Percentiles rank a stretch among this genome's conserved stretches.
phyloP scores from a whole-genome alignment of 2,329 filamentous ascomycete species.

The Magnaporthales sp. region DNA sequence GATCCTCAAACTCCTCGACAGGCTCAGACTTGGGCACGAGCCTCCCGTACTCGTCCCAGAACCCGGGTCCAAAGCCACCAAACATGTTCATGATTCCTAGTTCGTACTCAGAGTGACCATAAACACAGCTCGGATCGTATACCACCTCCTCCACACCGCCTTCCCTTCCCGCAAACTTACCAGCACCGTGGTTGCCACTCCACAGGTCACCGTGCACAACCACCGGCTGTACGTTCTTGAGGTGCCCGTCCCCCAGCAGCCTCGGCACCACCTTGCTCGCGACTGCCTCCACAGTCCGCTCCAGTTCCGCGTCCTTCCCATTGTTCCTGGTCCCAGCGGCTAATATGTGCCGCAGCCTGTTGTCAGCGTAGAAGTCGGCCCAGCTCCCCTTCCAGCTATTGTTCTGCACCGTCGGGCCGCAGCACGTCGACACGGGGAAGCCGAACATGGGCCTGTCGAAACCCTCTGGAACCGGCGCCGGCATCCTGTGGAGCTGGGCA shows the following conservation, averaged over 20 bases:
- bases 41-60: conserved; percentile 69
- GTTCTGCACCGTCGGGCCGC: conserved; percentile 74
- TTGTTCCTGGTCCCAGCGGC: conserved; percentile 47
- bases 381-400: conserved; percentile 67
- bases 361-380: conserved; percentile 79
- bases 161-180: conserved; percentile 41
- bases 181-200: conserved; percentile 72
- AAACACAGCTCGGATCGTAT: conserved; percentile 74
- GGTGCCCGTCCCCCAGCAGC: conserved; percentile 59
- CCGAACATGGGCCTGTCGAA: conserved; percentile 61
- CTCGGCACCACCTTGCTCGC: conserved; percentile 61
- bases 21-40: conserved; percentile 75
- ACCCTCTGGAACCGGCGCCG: conserved; percentile 56
- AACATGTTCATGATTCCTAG: conserved; percentile 96
- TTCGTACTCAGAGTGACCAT: conserved; percentile 84
- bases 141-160: conserved; percentile 61
- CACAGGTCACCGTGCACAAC: conserved; percentile 90
- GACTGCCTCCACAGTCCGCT: conserved; percentile 54
- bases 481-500: conserved; percentile 67
- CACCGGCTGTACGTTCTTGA: conserved; percentile 63
- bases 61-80: conserved; percentile 67
- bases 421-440: conserved; percentile 78
- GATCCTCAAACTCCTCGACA: conserved; percentile 73
- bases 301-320: conserved; percentile 54
- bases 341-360: conserved; percentile 60